These are phyloP conservation scores for Pterocarpus santalinus DNA, from an alignment of 306 rosid genomes.

Conservation along the genomic window DNA sequence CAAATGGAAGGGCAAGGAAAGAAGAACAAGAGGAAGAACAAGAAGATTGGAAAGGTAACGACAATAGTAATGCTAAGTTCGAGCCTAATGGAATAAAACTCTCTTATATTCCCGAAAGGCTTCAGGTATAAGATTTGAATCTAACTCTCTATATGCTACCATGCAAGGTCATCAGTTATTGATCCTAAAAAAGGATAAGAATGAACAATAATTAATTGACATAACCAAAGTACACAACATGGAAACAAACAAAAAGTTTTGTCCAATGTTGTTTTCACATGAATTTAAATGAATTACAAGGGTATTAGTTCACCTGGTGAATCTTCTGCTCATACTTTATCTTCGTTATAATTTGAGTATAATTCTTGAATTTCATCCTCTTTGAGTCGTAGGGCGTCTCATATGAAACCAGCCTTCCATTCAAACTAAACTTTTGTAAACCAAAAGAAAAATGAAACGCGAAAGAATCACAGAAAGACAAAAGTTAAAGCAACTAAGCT, in stretches of 20 bases:
- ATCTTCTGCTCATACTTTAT: too few species aligned
- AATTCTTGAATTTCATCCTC: too few species aligned
- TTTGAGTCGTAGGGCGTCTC: too few species aligned
- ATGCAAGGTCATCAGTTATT: constrained; percentile 45
- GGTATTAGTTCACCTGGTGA: not conserved
- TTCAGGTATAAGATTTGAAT: constrained; percentile 61
- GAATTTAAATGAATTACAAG: constrained; percentile 48
- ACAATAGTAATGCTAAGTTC: constrained; percentile 42
- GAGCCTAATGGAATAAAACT: constrained; percentile 48
- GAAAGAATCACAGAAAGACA: not conserved
- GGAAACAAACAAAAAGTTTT: constrained; percentile 52
- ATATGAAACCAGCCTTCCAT: too few species aligned
- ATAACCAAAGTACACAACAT: constrained; percentile 54
- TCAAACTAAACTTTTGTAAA: not conserved
- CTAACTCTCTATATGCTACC: constrained; percentile 49
- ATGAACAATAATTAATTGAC: constrained; percentile 55
- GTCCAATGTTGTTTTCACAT: constrained; percentile 52
- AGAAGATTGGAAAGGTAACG: constrained; percentile 41
- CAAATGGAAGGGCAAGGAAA: not conserved
- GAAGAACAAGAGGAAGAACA: not conserved
- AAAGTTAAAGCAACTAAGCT: constrained; percentile 20
- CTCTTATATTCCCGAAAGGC: constrained; percentile 52
- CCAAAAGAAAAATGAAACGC: not conserved
- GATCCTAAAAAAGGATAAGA: constrained; percentile 49
- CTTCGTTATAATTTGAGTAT: too few species aligned